Evolutionary conservation across 1,139 yeast genomes (phyloP).

Genomic region (Taiozyma sp.): DNA sequence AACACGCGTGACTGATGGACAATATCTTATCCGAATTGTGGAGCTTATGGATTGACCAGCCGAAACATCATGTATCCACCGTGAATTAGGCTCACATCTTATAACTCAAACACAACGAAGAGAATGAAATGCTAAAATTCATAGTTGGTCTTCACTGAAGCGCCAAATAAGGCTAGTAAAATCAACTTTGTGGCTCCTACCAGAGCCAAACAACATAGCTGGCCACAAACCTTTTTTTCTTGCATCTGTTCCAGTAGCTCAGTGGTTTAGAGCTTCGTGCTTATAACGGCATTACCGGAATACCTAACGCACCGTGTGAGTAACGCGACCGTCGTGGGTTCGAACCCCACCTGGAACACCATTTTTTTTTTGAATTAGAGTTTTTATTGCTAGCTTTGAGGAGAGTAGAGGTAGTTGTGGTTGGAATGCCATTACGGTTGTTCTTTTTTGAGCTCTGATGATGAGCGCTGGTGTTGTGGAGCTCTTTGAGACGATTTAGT

Average conservation of each 20-base stretch:
- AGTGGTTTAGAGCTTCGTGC: conserved; percentile 48
- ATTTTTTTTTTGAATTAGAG: conserved; percentile 22
- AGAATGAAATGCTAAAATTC: too few species aligned
- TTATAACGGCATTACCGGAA: conserved; percentile 36
- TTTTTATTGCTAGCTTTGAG: neutral
- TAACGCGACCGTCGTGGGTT: conserved; percentile 50
- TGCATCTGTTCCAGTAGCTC: conserved; percentile 40
- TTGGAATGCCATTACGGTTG: too few species aligned
- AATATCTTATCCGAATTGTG: too few species aligned
- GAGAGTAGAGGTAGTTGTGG: neutral
- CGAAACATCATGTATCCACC: too few species aligned
- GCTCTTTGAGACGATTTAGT: neutral
- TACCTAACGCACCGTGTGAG: conserved; percentile 31
- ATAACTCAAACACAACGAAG: too few species aligned
- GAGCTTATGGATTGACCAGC: too few species aligned
- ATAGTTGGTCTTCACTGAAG: too few species aligned
- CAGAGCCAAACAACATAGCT: neutral
- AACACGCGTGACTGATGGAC: too few species aligned
- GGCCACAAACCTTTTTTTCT: neutral
- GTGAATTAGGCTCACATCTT: too few species aligned
- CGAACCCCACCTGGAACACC: conserved; percentile 47
- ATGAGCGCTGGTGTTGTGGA: neutral
- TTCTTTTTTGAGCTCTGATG: too few species aligned
- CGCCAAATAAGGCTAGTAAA: neutral
- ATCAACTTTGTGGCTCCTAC: neutral